These are phyloP conservation scores for Claviceps quebecensis DNA, from an alignment of 2,329 filamentous ascomycete species.

Conservation along the genomic window DNA sequence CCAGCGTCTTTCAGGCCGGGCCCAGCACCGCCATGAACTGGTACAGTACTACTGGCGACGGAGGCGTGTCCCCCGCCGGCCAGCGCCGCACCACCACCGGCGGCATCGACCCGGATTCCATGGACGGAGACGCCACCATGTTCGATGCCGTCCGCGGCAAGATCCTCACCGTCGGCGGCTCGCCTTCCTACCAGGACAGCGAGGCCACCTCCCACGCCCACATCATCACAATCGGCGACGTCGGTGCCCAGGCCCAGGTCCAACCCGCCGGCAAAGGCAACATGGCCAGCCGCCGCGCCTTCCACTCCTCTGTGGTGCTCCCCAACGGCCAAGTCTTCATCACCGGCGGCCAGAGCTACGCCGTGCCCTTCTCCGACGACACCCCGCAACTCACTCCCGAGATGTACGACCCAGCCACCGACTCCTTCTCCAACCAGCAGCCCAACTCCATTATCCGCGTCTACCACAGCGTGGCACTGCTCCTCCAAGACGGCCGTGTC, in stretches of 20 bases:
- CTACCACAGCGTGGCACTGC: constrained; percentile 35
- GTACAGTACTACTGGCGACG: constrained; percentile 33
- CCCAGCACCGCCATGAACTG: constrained; percentile 32
- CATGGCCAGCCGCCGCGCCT: constrained; percentile 26
- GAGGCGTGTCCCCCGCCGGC: constrained; percentile 27
- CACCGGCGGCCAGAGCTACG: constrained; percentile 30
- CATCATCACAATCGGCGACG: constrained; percentile 14
- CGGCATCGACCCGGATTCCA: constrained; percentile 28
- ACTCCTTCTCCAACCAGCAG: constrained; percentile 24
- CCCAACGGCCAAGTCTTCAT: constrained; percentile 34
- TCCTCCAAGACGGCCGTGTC: constrained; percentile 36
- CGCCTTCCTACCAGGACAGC: constrained; percentile 29
- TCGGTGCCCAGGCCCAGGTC: constrained; percentile 7
- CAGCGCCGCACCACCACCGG: constrained; percentile 14
- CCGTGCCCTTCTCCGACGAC: constrained; percentile 30
- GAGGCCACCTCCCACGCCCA: constrained; percentile 29
- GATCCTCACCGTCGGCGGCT: constrained; percentile 38
- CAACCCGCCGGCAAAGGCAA: constrained; percentile 6
- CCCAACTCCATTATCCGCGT: constrained; percentile 27
- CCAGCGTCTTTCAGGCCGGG: constrained; percentile 7
- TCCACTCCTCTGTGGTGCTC: constrained; percentile 32
- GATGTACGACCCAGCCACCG: constrained; percentile 28
- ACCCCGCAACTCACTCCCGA: constrained; percentile 28
- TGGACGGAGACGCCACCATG: constrained; percentile 44
- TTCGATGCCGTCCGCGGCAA: constrained; percentile 44